Percentiles rank a stretch among this genome's conserved stretches.
Evolutionary conservation across 371 early-diverging fungal species (phyloP).

Genomic region (Entomophthora muscae): DNA sequence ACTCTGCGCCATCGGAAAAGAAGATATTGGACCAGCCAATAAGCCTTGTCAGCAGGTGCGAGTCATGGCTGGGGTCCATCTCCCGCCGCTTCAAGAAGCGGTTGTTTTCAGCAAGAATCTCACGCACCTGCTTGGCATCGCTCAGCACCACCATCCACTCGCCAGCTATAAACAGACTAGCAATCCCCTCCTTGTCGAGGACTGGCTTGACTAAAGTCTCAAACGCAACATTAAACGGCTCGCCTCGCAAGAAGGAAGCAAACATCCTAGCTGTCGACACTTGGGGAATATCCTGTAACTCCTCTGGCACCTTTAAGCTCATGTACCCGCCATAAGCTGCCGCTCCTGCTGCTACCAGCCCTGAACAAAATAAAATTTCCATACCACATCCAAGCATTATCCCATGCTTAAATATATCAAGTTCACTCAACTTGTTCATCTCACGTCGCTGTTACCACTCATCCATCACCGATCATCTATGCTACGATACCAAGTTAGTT

Average conservation of each 20-base stretch:
- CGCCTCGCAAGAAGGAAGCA: conserved; percentile 21
- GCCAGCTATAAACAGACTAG: not conserved
- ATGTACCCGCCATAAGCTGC: too few relatives aligned
- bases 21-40: not conserved
- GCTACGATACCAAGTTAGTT: too few relatives aligned
- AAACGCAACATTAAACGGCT: conserved; percentile 18
- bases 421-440: too few relatives aligned
- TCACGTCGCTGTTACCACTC: too few relatives aligned
- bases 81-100: not conserved
- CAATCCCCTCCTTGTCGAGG: not conserved
- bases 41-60: not conserved
- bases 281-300: too few relatives aligned
- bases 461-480: too few relatives aligned
- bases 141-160: not conserved
- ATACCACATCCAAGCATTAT: too few relatives aligned
- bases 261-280: too few relatives aligned
- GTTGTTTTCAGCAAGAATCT: not conserved
- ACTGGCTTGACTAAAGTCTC: conserved; percentile 10
- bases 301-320: too few relatives aligned
- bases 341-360: too few relatives aligned
- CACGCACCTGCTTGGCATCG: not conserved
- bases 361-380: too few relatives aligned
- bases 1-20: not conserved
- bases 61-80: not conserved
- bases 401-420: too few relatives aligned